Percentiles rank a stretch among this genome's conserved stretches.
Conservation (phyloP, 108 stramenopile genomes). For the Cyclotella sp. region DNA sequence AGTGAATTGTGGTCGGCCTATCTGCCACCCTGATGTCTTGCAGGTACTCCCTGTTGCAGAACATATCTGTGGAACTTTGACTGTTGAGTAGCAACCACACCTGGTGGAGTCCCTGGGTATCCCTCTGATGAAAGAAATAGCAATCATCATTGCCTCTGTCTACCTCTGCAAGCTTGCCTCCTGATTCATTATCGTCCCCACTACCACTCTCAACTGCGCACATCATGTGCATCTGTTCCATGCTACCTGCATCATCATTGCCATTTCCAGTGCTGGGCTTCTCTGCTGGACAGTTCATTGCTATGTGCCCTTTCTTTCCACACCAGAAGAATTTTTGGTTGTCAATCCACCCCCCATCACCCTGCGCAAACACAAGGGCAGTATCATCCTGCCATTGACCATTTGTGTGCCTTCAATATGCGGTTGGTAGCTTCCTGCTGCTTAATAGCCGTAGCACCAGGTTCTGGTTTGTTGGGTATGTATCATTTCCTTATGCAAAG, state of each 20-base stretch:
- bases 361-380: not conserved
- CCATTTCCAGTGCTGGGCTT: too few relatives aligned
- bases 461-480: not conserved
- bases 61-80: too few relatives aligned
- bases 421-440: not conserved
- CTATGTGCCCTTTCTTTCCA: not conserved
- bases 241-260: not conserved
- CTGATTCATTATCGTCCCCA: not conserved
- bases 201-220: not conserved
- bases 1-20: conserved; percentile 1
- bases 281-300: too few relatives aligned
- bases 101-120: too few relatives aligned
- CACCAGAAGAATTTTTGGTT: too few relatives aligned
- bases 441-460: not conserved
- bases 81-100: not conserved
- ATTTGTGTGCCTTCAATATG: not conserved
- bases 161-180: not conserved
- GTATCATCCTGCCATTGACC: not conserved
- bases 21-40: not conserved
- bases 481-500: not conserved
- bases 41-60: not conserved
- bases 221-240: not conserved
- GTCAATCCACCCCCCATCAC: not conserved
- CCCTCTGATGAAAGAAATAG: too few relatives aligned
- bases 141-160: too few relatives aligned